Evolutionary conservation across 345 rosid species (phyloP).

Genomic region (Eucalyptus albens): DNA sequence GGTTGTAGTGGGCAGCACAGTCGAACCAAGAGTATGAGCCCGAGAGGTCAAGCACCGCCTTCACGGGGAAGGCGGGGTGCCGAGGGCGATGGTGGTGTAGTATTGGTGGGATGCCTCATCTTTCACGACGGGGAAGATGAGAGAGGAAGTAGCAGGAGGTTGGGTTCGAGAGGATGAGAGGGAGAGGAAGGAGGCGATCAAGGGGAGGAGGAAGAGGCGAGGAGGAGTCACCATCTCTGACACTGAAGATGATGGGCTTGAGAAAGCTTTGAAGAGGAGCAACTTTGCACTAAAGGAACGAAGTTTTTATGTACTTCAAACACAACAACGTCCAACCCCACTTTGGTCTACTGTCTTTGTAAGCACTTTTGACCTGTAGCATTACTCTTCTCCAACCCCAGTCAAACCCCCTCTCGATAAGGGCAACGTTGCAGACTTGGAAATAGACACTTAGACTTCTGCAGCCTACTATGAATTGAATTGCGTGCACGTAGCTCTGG

Average conservation of each 20-base stretch:
- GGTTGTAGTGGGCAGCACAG: constrained; percentile 7
- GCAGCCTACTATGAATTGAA: neutral
- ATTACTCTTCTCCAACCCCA: neutral
- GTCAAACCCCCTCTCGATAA: neutral
- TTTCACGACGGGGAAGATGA: constrained; percentile 24
- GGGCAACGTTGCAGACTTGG: neutral
- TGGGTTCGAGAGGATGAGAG: neutral
- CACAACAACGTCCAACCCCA: neutral
- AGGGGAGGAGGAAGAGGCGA: neutral
- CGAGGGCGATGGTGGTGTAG: constrained; percentile 18
- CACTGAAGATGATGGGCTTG: neutral
- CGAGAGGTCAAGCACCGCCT: constrained; percentile 19
- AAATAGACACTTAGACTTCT: neutral
- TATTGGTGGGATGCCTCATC: constrained; percentile 25
- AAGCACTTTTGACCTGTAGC: neutral
- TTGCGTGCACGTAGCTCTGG: neutral
- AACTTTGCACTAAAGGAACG: neutral
- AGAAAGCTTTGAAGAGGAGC: neutral
- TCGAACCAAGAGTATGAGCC: constrained; percentile 25
- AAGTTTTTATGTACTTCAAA: neutral
- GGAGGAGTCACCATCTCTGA: neutral
- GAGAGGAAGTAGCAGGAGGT: neutral
- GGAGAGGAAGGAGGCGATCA: neutral
- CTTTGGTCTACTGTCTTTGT: neutral
- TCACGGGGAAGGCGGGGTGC: constrained; percentile 1